phyloP scores from a whole-genome alignment of 2,329 filamentous ascomycete species.

The Arthrobotrys entomopaga region DNA sequence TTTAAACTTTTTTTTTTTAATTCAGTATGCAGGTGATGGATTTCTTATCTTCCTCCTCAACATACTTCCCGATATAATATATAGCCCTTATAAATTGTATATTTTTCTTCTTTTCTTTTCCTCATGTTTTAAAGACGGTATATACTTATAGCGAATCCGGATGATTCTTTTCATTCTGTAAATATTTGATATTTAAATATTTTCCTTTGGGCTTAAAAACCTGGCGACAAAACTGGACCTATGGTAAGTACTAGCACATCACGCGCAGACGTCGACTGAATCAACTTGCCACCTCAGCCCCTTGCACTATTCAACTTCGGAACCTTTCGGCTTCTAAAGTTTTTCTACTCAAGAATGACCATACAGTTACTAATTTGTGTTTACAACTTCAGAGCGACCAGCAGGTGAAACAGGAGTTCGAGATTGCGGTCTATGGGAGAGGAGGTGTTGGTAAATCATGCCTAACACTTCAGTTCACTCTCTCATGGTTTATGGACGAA shows the following conservation, averaged over 20 bases:
- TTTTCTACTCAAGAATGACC: neutral
- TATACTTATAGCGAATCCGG: too few species aligned
- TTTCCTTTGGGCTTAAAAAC: neutral
- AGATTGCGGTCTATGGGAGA: slow-evolving; percentile 94
- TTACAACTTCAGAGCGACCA: neutral
- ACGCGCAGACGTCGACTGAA: neutral
- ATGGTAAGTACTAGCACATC: neutral
- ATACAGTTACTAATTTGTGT: neutral
- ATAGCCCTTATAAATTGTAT: neutral
- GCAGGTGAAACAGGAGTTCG: slow-evolving; percentile 78
- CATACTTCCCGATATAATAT: neutral
- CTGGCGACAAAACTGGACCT: neutral
- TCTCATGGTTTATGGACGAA: slow-evolving; percentile 98
- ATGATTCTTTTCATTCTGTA: too few species aligned
- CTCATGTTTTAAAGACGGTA: too few species aligned
- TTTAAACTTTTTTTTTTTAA: too few species aligned
- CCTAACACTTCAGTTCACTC: slow-evolving; percentile 94
- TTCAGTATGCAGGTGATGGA: too few species aligned
- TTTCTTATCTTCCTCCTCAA: neutral
- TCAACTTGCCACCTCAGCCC: neutral
- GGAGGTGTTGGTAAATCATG: slow-evolving; percentile 99
- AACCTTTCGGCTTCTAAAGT: neutral
- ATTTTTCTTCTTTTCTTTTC: neutral
- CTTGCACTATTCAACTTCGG: neutral
- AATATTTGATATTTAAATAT: slow-evolving; percentile 1